Conservation (phyloP, 1,284 basidiomycete genomes). For the Phellopilus nigrolimitatus region DNA sequence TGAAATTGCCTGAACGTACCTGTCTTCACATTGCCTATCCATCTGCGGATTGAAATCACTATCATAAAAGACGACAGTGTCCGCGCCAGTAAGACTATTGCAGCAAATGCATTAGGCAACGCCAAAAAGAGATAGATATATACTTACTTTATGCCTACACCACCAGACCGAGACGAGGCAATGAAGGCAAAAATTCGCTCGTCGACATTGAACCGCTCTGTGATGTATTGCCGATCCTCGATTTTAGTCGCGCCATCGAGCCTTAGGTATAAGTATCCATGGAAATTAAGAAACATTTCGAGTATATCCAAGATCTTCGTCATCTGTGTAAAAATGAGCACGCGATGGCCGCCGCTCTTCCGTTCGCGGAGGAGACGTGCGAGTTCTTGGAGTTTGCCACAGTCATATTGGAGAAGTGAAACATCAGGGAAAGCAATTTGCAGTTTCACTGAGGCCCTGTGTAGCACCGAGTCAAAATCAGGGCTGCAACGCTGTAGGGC, state of each 20-base stretch:
- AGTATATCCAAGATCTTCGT: conserved; percentile 92
- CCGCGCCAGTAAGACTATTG: conserved; percentile 88
- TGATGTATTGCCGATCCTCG: conserved; percentile 92
- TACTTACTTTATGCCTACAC: conserved; percentile 93
- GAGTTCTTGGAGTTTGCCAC: conserved; percentile 90
- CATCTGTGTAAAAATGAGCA: conserved; percentile 98
- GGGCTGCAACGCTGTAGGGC: conserved; percentile 31
- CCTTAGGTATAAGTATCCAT: conserved; percentile 90
- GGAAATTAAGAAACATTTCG: conserved; percentile 89
- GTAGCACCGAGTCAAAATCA: conserved; percentile 65
- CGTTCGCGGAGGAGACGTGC: conserved; percentile 75
- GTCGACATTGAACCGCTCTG: conserved; percentile 97
- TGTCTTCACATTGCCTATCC: conserved; percentile 96
- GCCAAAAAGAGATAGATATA: conserved; percentile 9
- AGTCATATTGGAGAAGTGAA: conserved; percentile 91
- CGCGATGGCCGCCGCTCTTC: conserved; percentile 83
- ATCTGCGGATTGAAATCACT: conserved; percentile 98
- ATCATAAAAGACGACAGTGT: conserved; percentile 96
- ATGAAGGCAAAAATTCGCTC: conserved; percentile 91
- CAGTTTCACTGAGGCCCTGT: conserved; percentile 73
- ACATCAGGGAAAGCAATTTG: conserved; percentile 94
- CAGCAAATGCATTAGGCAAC: conserved; percentile 13
- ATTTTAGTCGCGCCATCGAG: conserved; percentile 95
- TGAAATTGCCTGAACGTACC: conserved; percentile 40
- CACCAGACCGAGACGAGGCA: conserved; percentile 88